Evolutionary conservation across 768 basidiomycete species (phyloP).

Genomic region (Tulasnella sp.): DNA sequence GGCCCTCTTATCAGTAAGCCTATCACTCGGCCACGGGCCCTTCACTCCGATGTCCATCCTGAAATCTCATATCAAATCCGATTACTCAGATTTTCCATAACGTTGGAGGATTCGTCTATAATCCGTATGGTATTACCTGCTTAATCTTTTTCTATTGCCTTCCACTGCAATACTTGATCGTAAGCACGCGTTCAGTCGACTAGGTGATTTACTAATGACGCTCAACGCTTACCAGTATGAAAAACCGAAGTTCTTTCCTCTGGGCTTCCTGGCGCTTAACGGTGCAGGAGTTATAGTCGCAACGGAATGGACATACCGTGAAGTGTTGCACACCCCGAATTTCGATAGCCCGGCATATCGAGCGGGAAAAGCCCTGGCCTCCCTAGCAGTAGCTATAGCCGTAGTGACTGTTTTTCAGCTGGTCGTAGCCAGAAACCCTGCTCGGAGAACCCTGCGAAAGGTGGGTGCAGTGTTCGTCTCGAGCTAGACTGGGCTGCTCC

Average conservation of each 20-base stretch:
- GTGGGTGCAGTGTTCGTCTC: background rate
- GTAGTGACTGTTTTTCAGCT: slow-evolving; percentile 23
- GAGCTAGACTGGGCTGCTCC: background rate
- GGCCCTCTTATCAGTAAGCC: slow-evolving; percentile 15
- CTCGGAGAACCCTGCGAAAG: slow-evolving; percentile 20
- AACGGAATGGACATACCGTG: slow-evolving; percentile 20
- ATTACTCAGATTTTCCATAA: slow-evolving; percentile 22
- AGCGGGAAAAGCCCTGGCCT: slow-evolving; percentile 18
- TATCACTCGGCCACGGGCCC: background rate
- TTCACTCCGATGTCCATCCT: background rate
- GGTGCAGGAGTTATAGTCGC: slow-evolving; percentile 17
- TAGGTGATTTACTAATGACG: background rate
- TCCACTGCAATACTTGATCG: slow-evolving; percentile 17
- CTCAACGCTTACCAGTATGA: slow-evolving; percentile 11
- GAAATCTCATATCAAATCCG: background rate
- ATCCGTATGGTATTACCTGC: slow-evolving; percentile 20
- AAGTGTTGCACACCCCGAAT: slow-evolving; percentile 15
- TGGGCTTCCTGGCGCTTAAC: slow-evolving; percentile 18
- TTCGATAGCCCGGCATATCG: slow-evolving; percentile 23
- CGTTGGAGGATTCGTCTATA: slow-evolving; percentile 24
- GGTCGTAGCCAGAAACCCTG: slow-evolving; percentile 22
- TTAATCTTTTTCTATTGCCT: slow-evolving; percentile 16
- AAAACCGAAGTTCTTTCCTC: slow-evolving; percentile 17
- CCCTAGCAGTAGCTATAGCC: slow-evolving; percentile 22
- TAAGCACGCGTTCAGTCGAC: background rate